These are phyloP conservation scores for Pneumocystis jirovecii DNA, from an alignment of 1,139 yeast species.

Conservation along the genomic window DNA sequence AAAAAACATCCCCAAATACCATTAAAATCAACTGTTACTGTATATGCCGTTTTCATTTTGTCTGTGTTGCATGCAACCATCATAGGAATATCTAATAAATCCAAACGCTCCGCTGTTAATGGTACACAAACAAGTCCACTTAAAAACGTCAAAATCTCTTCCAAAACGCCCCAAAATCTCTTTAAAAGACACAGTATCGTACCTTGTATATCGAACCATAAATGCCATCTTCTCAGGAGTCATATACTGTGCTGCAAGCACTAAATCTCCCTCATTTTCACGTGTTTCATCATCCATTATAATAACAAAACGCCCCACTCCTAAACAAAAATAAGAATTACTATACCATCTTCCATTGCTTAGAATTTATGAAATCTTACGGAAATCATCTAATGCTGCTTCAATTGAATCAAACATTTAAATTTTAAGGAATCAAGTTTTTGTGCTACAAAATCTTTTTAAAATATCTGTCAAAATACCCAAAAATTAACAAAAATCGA, in stretches of 20 bases:
- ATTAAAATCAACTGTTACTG: slow-evolving; percentile 73
- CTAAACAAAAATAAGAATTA: slow-evolving; percentile 18
- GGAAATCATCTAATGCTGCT: not conserved
- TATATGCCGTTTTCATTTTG: slow-evolving; percentile 93
- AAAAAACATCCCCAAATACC: slow-evolving; percentile 19
- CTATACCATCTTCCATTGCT: not conserved
- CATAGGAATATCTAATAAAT: slow-evolving; percentile 59
- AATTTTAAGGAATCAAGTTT: not conserved
- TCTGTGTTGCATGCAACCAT: slow-evolving; percentile 59
- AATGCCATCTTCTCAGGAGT: slow-evolving; percentile 90
- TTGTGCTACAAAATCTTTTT: not conserved
- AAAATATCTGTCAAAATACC: too few species aligned
- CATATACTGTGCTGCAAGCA: slow-evolving; percentile 70
- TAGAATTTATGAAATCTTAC: not conserved
- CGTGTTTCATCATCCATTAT: slow-evolving; percentile 94
- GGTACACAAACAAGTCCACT: slow-evolving; percentile 88
- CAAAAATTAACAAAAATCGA: too few species aligned
- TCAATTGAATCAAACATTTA: slow-evolving; percentile 6
- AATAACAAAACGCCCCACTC: slow-evolving; percentile 73
- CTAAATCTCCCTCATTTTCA: slow-evolving; percentile 95
- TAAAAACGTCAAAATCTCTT: slow-evolving; percentile 24
- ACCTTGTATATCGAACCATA: slow-evolving; percentile 50
- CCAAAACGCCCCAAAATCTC: slow-evolving; percentile 1
- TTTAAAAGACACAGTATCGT: not conserved
- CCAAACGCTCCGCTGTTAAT: slow-evolving; percentile 61